Evolutionary conservation across 352 stramenopile genomes (phyloP).

Genomic region (Thalassiosira hispida): DNA sequence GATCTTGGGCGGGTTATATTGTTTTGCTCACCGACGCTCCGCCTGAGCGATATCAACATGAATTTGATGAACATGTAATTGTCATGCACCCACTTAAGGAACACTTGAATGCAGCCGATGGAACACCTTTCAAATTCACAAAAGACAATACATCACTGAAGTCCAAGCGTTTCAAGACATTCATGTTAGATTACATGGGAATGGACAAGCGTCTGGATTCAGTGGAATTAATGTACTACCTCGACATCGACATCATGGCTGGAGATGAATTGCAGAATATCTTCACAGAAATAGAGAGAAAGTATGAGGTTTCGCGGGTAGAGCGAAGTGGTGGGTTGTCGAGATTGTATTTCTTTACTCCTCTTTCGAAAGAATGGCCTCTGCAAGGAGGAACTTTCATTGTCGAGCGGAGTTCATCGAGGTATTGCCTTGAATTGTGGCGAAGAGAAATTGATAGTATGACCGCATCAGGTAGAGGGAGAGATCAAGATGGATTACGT

Average conservation of each 20-base stretch:
- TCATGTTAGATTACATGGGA: constrained; percentile 60
- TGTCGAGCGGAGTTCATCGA: constrained; percentile 41
- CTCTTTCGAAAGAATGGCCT: constrained; percentile 36
- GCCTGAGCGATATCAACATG: constrained; percentile 43
- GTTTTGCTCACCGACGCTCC: constrained; percentile 63
- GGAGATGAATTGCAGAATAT: constrained; percentile 38
- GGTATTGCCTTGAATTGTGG: constrained; percentile 58
- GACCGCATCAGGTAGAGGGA: constrained; percentile 35
- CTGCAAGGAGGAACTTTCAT: constrained; percentile 64
- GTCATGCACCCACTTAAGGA: constrained; percentile 54
- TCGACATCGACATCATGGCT: constrained; percentile 68
- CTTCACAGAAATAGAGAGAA: constrained; percentile 54
- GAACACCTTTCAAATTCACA: constrained; percentile 26
- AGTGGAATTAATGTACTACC: constrained; percentile 62
- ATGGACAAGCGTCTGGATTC: constrained; percentile 43
- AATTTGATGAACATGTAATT: constrained; percentile 56
- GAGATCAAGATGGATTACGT: constrained; percentile 61
- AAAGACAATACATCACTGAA: constrained; percentile 33
- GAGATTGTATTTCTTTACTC: constrained; percentile 53
- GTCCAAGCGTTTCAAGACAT: constrained; percentile 70
- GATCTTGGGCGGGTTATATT: constrained; percentile 50
- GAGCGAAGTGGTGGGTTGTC: constrained; percentile 13
- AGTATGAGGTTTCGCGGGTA: constrained; percentile 35
- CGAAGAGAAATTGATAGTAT: constrained; percentile 57
- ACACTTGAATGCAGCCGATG: constrained; percentile 47